Percentiles rank a stretch among this genome's conserved stretches.
phyloP scores from a whole-genome alignment of 2,329 filamentous ascomycete species.

The Fusarium anthophilum region DNA sequence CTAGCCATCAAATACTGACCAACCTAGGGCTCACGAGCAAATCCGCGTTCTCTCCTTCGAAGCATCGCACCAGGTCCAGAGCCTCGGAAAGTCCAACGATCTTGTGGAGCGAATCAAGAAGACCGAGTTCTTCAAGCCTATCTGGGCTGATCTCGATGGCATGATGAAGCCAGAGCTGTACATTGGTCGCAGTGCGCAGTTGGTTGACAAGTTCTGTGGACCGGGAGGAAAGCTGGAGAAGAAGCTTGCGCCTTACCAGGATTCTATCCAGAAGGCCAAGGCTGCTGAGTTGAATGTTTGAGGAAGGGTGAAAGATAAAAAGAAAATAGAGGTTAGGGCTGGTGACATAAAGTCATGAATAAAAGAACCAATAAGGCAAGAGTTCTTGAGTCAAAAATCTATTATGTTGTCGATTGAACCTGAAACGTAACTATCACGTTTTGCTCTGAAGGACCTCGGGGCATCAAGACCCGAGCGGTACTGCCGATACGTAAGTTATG shows the following conservation, averaged over 20 bases:
- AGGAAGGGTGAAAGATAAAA: background rate
- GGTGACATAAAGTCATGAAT: background rate
- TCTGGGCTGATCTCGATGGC: constrained; percentile 30
- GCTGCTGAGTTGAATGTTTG: constrained; percentile 24
- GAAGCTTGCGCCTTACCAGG: constrained; percentile 24
- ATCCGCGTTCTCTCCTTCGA: constrained; percentile 30
- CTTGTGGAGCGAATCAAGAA: constrained; percentile 29
- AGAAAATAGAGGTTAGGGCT: background rate
- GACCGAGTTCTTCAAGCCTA: constrained; percentile 33
- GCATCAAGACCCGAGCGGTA: background rate
- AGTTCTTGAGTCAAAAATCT: fast-evolving
- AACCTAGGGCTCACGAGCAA: constrained; percentile 24
- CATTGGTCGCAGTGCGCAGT: constrained; percentile 20
- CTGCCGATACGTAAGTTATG: background rate
- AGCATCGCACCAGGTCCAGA: constrained; percentile 24
- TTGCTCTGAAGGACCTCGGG: fast-evolving
- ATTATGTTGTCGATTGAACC: fast-evolving
- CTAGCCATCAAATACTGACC: background rate
- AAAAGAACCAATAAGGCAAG: background rate
- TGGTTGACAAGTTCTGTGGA: constrained; percentile 27
- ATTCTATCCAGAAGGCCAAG: constrained; percentile 14
- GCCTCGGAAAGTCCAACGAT: constrained; percentile 35
- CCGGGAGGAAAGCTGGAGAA: constrained; percentile 17
- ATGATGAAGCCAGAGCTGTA: constrained; percentile 30
- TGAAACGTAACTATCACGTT: no score